phyloP scores from a whole-genome alignment of 306 rosid species.

The Psophocarpus tetragonolobus region DNA sequence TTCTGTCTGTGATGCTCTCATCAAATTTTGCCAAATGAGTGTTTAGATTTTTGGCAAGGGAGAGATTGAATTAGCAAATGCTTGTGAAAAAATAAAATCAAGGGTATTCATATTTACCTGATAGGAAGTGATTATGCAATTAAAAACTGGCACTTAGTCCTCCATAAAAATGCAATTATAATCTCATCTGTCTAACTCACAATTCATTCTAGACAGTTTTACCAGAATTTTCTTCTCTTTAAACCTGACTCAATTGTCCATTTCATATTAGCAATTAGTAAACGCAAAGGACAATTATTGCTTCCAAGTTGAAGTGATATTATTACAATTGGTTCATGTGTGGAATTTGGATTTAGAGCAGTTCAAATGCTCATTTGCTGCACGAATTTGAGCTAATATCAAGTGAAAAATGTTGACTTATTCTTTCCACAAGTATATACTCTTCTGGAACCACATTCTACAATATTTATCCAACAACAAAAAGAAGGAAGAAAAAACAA shows the following conservation, averaged over 20 bases:
- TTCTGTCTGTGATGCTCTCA: neutral
- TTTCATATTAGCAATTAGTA: neutral
- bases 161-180: neutral
- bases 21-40: neutral
- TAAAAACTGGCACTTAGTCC: neutral
- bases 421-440: neutral
- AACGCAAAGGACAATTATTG: neutral
- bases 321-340: neutral
- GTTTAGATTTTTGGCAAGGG: neutral
- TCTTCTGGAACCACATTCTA: constrained; percentile 22
- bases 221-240: neutral
- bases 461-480: constrained; percentile 13
- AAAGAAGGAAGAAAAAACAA: neutral
- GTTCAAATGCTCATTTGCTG: neutral
- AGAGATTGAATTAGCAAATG: neutral
- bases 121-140: neutral
- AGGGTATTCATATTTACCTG: neutral
- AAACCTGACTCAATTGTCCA: neutral
- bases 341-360: neutral
- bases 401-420: neutral
- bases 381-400: constrained; percentile 18
- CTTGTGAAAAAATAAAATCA: neutral
- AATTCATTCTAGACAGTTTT: neutral
- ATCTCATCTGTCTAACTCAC: neutral
- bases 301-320: neutral